phyloP scores from a whole-genome alignment of 306 rosid genomes.

The Vigna hirtella region DNA sequence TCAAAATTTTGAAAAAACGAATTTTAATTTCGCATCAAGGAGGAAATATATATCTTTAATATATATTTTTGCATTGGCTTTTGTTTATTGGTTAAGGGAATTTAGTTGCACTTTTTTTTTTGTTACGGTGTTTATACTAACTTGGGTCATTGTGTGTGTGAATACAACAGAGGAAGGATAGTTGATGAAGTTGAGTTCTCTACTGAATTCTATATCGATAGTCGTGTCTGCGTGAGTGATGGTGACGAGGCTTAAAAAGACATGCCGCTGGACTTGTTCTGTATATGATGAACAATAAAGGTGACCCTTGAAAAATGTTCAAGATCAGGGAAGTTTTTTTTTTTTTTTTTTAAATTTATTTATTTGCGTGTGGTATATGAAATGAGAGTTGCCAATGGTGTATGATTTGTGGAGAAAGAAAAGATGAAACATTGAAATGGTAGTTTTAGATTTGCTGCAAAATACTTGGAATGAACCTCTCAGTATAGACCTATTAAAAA shows the following conservation, averaged over 20 bases:
- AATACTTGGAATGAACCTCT: constrained; percentile 14
- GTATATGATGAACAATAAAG: constrained; percentile 35
- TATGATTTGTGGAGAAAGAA: constrained; percentile 13
- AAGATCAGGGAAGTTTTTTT: constrained; percentile 6
- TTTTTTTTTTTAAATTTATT: background rate
- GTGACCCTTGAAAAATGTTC: constrained; percentile 31
- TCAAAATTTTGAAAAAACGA: no score
- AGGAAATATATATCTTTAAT: no score
- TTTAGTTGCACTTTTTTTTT: background rate
- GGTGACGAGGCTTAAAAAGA: constrained; percentile 65
- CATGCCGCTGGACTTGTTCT: constrained; percentile 19
- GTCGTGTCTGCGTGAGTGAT: constrained; percentile 66
- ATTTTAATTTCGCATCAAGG: no score
- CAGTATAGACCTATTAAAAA: no score
- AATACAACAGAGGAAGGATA: constrained; percentile 70
- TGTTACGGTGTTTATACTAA: constrained; percentile 27
- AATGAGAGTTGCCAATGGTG: constrained; percentile 21
- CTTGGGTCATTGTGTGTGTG: constrained; percentile 21
- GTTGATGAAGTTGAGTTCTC: constrained; percentile 73
- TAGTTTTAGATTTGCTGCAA: constrained; percentile 13
- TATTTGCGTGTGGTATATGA: background rate
- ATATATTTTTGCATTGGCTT: background rate
- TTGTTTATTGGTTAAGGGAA: constrained; percentile 11
- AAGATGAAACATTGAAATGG: constrained; percentile 12
- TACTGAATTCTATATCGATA: constrained; percentile 66